Evolutionary conservation across 1,139 yeast species (phyloP).

Genomic region (Geotrichum australiense): DNA sequence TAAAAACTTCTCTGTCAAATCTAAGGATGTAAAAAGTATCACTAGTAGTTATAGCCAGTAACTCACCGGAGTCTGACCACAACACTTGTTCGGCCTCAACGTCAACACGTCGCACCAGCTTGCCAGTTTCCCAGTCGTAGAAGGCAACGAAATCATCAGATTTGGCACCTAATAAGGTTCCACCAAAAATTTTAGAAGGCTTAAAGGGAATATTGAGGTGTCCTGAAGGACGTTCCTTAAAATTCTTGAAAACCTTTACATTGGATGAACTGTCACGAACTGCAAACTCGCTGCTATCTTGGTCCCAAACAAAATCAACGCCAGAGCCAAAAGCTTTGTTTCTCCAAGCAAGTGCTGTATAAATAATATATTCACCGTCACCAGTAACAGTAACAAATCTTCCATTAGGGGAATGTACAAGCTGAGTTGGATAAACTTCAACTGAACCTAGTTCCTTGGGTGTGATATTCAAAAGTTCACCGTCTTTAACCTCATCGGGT

Average conservation of each 20-base stretch:
- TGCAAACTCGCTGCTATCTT: conserved; percentile 83
- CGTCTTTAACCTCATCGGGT: conserved; percentile 51
- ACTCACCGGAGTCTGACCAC: conserved; percentile 93
- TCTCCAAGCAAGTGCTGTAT: conserved; percentile 97
- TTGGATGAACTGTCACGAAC: conserved; percentile 62
- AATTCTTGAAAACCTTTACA: conserved; percentile 72
- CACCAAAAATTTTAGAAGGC: conserved; percentile 79
- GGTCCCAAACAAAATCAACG: conserved; percentile 89
- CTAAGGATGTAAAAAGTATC: conserved; percentile 77
- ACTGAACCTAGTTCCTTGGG: conserved; percentile 87
- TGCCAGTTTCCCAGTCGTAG: conserved; percentile 90
- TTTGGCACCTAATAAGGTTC: conserved; percentile 76
- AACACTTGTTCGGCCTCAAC: conserved; percentile 64
- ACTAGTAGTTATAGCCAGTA: conserved; percentile 68
- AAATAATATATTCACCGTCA: conserved; percentile 94
- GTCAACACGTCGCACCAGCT: conserved; percentile 73
- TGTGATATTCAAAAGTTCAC: conserved; percentile 66
- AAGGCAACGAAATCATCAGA: conserved; percentile 65
- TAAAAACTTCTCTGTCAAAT: conserved; percentile 61
- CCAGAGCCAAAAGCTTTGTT: conserved; percentile 90
- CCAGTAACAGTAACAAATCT: conserved; percentile 96
- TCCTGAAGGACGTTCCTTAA: conserved; percentile 64
- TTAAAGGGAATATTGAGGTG: conserved; percentile 54
- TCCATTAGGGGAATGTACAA: conserved; percentile 93
- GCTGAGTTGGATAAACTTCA: conserved; percentile 83